Evolutionary conservation across 208 protist genomes (phyloP), one percentile per base, ranked within the genome.

Genomic region (Acanthamoeba castellanii): DNA sequence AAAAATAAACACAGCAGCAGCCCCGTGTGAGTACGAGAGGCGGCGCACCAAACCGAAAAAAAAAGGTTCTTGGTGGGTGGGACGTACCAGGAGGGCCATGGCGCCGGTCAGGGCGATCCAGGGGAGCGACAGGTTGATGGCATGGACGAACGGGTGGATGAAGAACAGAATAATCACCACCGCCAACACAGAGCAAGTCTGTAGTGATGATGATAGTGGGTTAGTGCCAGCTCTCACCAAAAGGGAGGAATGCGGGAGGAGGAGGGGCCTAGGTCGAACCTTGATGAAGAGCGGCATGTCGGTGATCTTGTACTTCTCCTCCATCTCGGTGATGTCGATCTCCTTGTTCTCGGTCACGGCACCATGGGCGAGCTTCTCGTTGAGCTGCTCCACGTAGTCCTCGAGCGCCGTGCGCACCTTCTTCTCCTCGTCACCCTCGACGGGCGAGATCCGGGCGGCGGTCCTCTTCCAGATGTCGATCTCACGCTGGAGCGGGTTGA

Each of bases 61-160:
- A n/a, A n/a, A n/a, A 8, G 1, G 42, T 11, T 94, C 95, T 93
- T 96, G 55, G 96, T 27, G 3, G 96, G 34, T 9, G 16, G 50
- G 0, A 96, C 68, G n/a, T 97, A 97, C 34, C 5, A 97, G 52
- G 27, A 96, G 66, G 1, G 47, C 88, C 14, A 95, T 32, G 3
- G 95, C 66, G 18, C 96, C 96, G n/a, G 96, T 78, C 25, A 97
- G 74, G 45, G 96, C 93, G 47, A 97, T 95, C 95, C 95, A 97
- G 30, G 96, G 50, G 1, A 96, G 37, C 27, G 20, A 68, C 6
- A 96, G 84, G 9, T 97, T 32, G 34, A 96, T 78, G 50, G 50
- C 20, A 6, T 27, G 42, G 9, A 92, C 87, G 32, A 96, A 78
- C n/a, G 61, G 50, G 45, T 89, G 81, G 25, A 97, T 66, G 57